A percentile compares a stretch with the other conserved stretches of the same genome.
Conservation (phyloP, 495 filamentous ascomycete genomes). For the Umbilicaria muhlenbergii region DNA sequence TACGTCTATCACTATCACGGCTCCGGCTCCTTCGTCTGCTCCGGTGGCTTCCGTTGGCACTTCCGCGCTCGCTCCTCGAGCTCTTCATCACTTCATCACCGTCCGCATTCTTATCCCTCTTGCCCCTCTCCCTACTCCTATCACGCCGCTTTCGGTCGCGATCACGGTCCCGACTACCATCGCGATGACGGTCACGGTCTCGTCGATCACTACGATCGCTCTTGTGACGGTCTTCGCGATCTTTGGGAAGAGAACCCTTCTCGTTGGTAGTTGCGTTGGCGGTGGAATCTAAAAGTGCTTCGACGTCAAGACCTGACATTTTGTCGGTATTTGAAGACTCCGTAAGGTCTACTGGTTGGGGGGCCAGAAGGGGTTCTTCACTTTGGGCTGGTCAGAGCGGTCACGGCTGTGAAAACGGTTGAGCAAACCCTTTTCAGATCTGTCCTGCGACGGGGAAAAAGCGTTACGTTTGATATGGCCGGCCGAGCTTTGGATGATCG, state of each 20-base stretch:
- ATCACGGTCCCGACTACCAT: constrained; percentile 35
- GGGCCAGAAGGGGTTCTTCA: constrained; percentile 24
- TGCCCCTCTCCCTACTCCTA: constrained; percentile 47
- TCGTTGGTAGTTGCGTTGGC: constrained; percentile 45
- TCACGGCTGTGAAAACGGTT: constrained; percentile 6
- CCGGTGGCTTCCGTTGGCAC: constrained; percentile 66
- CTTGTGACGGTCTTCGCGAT: constrained; percentile 42
- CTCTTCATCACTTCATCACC: constrained; percentile 54
- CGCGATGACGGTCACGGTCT: constrained; percentile 37
- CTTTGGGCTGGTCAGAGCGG: constrained; percentile 32
- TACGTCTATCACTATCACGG: constrained; percentile 62
- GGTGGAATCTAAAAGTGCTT: constrained; percentile 85
- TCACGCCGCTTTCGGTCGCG: constrained; percentile 42
- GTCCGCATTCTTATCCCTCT: constrained; percentile 43
- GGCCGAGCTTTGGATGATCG: too few relatives aligned
- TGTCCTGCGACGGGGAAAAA: too few relatives aligned
- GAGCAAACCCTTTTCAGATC: constrained; percentile 14
- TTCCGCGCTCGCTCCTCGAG: constrained; percentile 64
- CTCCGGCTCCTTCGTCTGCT: constrained; percentile 73
- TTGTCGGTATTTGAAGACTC: constrained; percentile 12
- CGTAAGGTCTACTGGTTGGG: too few relatives aligned
- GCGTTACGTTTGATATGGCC: too few relatives aligned
- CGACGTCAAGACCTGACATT: constrained; percentile 88
- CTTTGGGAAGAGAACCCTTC: constrained; percentile 33
- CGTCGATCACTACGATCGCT: constrained; percentile 37